Base-by-base conservation (phyloP, 73 alveolate species). In the Paramecium pentaurelia region DNA sequence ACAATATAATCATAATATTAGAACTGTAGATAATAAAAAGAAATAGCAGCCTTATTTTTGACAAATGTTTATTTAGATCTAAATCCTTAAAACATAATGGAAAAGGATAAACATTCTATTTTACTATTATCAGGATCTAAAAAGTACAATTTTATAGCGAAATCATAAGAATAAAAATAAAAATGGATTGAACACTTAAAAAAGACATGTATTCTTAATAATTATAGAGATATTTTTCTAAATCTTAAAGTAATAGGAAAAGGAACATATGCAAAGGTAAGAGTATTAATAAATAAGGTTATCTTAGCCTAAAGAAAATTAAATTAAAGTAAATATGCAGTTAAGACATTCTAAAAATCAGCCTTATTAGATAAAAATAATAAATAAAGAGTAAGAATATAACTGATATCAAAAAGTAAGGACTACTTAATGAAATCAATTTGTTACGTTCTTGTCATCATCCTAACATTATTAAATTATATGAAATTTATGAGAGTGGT, bases 381-480 rank as follows among this genome's bases (percentile, higher is more conserved):
- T 36, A 80, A 80, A 49, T 27, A 45, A 80, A 40, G 75, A 45
- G 75, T 80, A 80, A 75, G 4, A 49, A n/a, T 45, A 80, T 27
- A 45, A 38, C 27, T 18, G 8, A 18, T 9, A 38, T 32, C 11
- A 25, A 80, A 20, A 22, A 80, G 91, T 25, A 38, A 45, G 71
- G 64, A 8, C n/a, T 45, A 45, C 73, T 71, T 38, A 70, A 89
- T 45, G 94, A 89, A 60, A 71, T 89, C 40, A 32, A 47, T 10
- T 30, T 89, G 12, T 60, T 89, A 4, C 68, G 94, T 45, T 71
- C 38, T 42, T 40, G 86, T 45, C 92, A 89, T 42, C 94, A 89
- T 71, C 94, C 94, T 0, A 77, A 89, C 28, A 89, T 89, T 36
- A 49, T 89, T 7, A 89, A 89, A 32, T 32, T 89, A 25, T 89